A percentile compares a stretch with the other conserved stretches of the same genome.
phyloP scores from a whole-genome alignment of 305 asterid species.

The Ajuga reptans region DNA sequence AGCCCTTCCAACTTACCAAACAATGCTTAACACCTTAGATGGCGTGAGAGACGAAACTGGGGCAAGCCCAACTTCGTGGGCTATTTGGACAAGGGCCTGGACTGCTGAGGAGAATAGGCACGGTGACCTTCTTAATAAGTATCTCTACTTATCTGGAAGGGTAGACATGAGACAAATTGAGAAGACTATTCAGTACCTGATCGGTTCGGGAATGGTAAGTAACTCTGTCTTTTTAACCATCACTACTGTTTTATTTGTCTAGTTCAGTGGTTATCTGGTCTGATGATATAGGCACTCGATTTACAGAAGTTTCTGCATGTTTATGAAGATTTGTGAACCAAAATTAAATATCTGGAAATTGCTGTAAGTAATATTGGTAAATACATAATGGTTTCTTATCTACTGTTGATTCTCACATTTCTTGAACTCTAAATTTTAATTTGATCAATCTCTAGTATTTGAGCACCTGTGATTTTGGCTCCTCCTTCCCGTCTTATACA shows the following conservation, averaged over 20 bases:
- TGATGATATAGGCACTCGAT: no score
- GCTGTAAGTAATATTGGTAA: no score
- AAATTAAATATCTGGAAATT: no score
- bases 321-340: no score
- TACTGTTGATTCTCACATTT: no score
- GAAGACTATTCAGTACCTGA: constrained; percentile 45
- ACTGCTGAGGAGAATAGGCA: constrained; percentile 50
- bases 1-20: constrained; percentile 47
- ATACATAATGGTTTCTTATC: no score
- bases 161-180: constrained; percentile 42
- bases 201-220: constrained; percentile 45
- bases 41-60: constrained; percentile 50
- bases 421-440: no score
- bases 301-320: no score
- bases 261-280: background rate
- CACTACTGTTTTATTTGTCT: no score
- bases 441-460: no score
- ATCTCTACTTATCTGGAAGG: constrained; percentile 40
- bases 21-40: constrained; percentile 41
- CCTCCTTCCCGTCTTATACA: no score
- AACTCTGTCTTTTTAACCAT: background rate
- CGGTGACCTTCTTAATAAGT: constrained; percentile 42
- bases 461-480: no score
- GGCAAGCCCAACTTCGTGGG: constrained; percentile 47
- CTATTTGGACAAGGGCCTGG: constrained; percentile 46